Conservation (phyloP, 345 rosid species). For the Cardamine occulta region DNA sequence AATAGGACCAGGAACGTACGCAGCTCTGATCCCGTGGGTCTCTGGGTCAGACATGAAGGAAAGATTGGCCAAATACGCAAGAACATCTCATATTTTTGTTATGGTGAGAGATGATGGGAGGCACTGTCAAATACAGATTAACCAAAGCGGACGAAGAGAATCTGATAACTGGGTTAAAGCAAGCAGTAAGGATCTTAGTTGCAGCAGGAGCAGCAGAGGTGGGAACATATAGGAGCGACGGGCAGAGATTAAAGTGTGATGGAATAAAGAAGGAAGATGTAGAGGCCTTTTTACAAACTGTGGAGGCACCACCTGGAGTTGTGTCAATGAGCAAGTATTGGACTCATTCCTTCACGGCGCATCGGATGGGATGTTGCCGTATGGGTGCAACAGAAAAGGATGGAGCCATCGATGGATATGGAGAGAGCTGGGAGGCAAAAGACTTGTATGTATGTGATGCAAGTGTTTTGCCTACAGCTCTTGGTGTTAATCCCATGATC, state of each 20-base stretch:
- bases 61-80: slow-evolving; percentile 56
- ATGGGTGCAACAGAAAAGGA: slow-evolving; percentile 59
- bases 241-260: slow-evolving; percentile 58
- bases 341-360: slow-evolving; percentile 56
- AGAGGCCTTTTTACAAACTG: slow-evolving; percentile 54
- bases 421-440: slow-evolving; percentile 65
- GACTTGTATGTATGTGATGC: slow-evolving; percentile 54
- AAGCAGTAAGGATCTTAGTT: slow-evolving; percentile 59
- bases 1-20: slow-evolving; percentile 65
- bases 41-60: slow-evolving; percentile 67
- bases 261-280: slow-evolving; percentile 52
- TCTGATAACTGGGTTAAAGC: slow-evolving; percentile 61
- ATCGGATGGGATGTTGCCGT: slow-evolving; percentile 83
- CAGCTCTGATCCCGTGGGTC: slow-evolving; percentile 63
- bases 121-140: slow-evolving; percentile 47
- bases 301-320: slow-evolving; percentile 47
- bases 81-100: slow-evolving; percentile 56
- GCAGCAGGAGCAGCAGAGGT: slow-evolving; percentile 87
- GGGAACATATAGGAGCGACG: slow-evolving; percentile 71
- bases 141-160: slow-evolving; percentile 61
- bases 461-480: slow-evolving; percentile 50
- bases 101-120: slow-evolving; percentile 43
- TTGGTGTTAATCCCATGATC: slow-evolving; percentile 65
- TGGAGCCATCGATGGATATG: slow-evolving; percentile 68
- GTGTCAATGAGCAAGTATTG: slow-evolving; percentile 54